Evolutionary conservation across 2,329 filamentous ascomycete species (phyloP).

Genomic region (Botrytis fabae): DNA sequence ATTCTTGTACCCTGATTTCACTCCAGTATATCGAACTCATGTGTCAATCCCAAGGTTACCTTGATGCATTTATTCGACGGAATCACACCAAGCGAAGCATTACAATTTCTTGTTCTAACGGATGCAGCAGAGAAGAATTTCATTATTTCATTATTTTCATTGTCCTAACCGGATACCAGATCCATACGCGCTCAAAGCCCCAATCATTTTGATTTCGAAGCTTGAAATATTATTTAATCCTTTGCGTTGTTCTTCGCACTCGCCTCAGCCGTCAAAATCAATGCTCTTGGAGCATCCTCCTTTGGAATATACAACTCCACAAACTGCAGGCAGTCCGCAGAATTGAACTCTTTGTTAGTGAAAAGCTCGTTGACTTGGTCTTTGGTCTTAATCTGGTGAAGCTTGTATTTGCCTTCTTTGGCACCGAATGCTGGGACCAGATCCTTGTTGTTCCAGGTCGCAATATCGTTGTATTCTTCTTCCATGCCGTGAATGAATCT

Average conservation of each 20-base stretch:
- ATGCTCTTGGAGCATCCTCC: slow-evolving; percentile 70
- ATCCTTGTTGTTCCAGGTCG: slow-evolving; percentile 70
- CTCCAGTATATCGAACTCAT: neutral
- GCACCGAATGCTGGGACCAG: slow-evolving; percentile 69
- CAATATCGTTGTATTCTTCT: slow-evolving; percentile 78
- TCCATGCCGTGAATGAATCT: slow-evolving; percentile 84
- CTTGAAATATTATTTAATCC: slow-evolving; percentile 23
- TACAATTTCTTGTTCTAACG: neutral
- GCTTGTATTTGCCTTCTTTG: slow-evolving; percentile 55
- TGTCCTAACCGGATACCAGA: neutral
- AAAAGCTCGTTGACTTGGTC: slow-evolving; percentile 67
- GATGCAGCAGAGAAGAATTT: neutral
- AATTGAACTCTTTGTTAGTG: slow-evolving; percentile 61
- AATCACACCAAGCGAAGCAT: neutral
- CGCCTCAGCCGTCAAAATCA: slow-evolving; percentile 70
- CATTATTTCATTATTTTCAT: slow-evolving; percentile 8
- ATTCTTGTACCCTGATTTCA: neutral
- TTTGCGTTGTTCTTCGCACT: slow-evolving; percentile 67
- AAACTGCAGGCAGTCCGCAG: slow-evolving; percentile 59
- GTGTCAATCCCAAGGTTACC: neutral
- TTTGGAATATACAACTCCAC: slow-evolving; percentile 81
- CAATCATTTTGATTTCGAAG: neutral
- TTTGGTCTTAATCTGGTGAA: slow-evolving; percentile 68
- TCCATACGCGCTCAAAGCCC: neutral
- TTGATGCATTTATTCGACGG: neutral